Percentiles rank a stretch among this genome's conserved stretches.
Evolutionary conservation across 257 asterid genomes (phyloP).

Genomic region (Linaria vulgaris): DNA sequence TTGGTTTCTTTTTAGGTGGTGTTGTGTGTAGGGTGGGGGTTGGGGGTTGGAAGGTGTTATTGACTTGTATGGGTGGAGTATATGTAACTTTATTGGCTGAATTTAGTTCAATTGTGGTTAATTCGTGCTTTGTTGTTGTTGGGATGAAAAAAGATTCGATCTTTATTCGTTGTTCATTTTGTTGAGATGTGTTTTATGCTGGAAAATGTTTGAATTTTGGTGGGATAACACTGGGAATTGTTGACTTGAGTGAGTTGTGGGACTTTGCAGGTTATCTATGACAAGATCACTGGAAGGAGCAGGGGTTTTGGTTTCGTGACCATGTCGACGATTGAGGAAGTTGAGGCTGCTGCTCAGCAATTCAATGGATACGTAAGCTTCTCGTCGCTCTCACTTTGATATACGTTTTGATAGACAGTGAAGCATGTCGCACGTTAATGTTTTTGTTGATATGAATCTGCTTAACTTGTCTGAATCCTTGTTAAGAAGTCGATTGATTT

Average conservation of each 20-base stretch:
- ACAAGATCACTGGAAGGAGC: conserved; percentile 78
- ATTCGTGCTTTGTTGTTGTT: not conserved
- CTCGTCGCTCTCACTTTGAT: not conserved
- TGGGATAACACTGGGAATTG: not conserved
- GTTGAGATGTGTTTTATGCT: no score
- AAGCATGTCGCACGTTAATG: not conserved
- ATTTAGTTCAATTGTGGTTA: not conserved
- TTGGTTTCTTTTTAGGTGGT: not conserved
- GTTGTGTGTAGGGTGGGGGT: no score
- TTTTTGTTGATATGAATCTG: not conserved
- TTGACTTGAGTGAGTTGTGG: not conserved
- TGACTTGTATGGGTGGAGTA: not conserved
- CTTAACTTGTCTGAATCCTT: not conserved
- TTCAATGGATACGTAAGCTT: conserved; percentile 79
- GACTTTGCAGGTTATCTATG: conserved; percentile 79
- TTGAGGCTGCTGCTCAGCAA: conserved; percentile 68
- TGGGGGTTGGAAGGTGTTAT: not conserved
- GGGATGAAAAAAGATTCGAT: no score
- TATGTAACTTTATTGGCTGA: not conserved
- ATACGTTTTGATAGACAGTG: not conserved
- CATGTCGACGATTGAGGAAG: conserved; percentile 74
- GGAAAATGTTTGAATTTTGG: not conserved
- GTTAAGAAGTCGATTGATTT: not conserved
- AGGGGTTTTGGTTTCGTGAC: conserved; percentile 94
- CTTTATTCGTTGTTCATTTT: no score